Evolutionary conservation across 192 early-diverging fungal species (phyloP), one percentile per base, ranked within the genome.

Genomic region (Coemansia sp.): DNA sequence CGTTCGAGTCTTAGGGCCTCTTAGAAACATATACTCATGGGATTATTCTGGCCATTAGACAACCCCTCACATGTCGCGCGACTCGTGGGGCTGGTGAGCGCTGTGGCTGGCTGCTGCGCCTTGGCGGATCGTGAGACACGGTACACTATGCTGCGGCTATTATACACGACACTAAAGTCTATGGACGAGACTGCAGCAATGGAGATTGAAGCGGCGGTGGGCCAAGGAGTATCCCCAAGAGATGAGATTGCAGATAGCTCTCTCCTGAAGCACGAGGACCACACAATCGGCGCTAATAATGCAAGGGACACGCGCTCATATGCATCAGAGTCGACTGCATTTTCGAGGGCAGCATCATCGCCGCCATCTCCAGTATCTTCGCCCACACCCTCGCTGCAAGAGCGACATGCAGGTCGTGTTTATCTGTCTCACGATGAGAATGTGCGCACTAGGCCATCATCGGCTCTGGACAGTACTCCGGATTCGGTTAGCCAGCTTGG

Each of bases 261-360:
- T 15, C 50, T 35, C 20, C 35, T 59, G 15, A 56, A 61, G 47
- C 53, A 56, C 29, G 53, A 32, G 53, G 53, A 56, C 53, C 68
- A 55, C 38, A 16, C 60, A 53, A 47, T 47, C n/a, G 47, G 30
- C 64, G 10, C 18, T 43, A 66, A 41, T 56, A 68, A 62, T 65
- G 69, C 73, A 30, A 38, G 71, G 16, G 79, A 82, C 65, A 70
- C 74, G 49, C 59, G 71, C 30, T 82, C 79, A 0, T 82, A 61
- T 76, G 79, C 79, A 29, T 82, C 79, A 15, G 79, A 82, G 37
- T 82, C 79, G 22, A 82, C 79, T 0, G 79, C 68, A 41, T 75
- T 76, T 62, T 82, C 79, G 55, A 68, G 71, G n/a, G 79, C 68
- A 7, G 79, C 68, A 7, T 55, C 24, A 4, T 69, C 75, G 58